Conservation (phyloP, 2,329 filamentous ascomycete genomes). For the Coniochaeta pulveracea region DNA sequence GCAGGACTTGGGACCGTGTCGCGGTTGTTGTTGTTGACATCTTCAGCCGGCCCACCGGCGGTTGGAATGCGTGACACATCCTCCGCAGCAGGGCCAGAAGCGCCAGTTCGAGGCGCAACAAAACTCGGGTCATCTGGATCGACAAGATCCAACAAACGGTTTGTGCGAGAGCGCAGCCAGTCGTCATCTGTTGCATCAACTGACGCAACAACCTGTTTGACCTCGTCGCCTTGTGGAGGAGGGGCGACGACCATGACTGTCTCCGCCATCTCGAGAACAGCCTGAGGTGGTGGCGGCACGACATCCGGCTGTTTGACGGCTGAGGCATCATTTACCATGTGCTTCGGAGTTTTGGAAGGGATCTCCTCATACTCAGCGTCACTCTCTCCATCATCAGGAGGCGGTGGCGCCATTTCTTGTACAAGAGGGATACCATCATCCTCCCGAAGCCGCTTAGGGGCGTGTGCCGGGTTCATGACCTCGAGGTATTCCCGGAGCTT, state of each 20-base stretch:
- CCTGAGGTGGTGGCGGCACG: not conserved
- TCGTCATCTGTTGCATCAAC: constrained; percentile 61
- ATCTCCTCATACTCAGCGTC: constrained; percentile 67
- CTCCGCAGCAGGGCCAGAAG: constrained; percentile 8
- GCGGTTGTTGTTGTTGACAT: constrained; percentile 12
- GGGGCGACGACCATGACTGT: constrained; percentile 6
- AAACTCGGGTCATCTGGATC: constrained; percentile 53
- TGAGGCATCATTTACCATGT: constrained; percentile 25
- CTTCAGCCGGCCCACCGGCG: constrained; percentile 5
- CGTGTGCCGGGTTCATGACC: constrained; percentile 62
- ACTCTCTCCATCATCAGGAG: constrained; percentile 41
- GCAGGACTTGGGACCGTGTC: constrained; percentile 6
- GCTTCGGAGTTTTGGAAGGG: constrained; percentile 38
- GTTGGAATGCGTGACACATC: constrained; percentile 8
- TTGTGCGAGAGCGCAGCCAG: constrained; percentile 86
- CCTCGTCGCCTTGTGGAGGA: constrained; percentile 4
- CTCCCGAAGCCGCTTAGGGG: constrained; percentile 52
- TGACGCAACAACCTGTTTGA: not conserved
- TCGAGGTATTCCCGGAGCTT: constrained; percentile 81
- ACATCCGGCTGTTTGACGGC: too few relatives aligned
- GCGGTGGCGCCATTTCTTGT: constrained; percentile 7
- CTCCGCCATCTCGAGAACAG: constrained; percentile 5
- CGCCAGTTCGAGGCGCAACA: constrained; percentile 11
- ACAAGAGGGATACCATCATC: constrained; percentile 19
- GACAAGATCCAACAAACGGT: constrained; percentile 70